phyloP scores from a whole-genome alignment of 2,329 filamentous ascomycete genomes.

The Pyrenochaeta sp. region DNA sequence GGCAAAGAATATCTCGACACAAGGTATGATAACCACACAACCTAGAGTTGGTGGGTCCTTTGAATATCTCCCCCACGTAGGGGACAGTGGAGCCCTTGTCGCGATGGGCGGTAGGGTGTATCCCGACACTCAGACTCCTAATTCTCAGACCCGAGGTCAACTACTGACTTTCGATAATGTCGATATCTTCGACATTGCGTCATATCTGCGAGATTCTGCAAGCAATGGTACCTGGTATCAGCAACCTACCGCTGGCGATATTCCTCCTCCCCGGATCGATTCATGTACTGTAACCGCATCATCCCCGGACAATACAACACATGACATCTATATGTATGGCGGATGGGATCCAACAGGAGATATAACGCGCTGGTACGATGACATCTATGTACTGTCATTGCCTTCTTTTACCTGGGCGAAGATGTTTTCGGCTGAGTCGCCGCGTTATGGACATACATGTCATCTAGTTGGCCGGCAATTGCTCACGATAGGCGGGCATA shows the following conservation, averaged over 20 bases:
- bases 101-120: slow-evolving; percentile 44
- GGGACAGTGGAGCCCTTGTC: slow-evolving; percentile 47
- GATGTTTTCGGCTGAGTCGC: slow-evolving; percentile 44
- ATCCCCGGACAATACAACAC: slow-evolving; percentile 55
- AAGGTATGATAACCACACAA: slow-evolving; percentile 28
- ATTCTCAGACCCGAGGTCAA: slow-evolving; percentile 18
- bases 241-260: slow-evolving; percentile 52
- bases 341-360: slow-evolving; percentile 50
- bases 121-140: slow-evolving; percentile 9
- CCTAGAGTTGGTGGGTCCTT: slow-evolving; percentile 47
- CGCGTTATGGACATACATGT: slow-evolving; percentile 53
- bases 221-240: slow-evolving; percentile 52
- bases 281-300: slow-evolving; percentile 53
- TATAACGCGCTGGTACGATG: slow-evolving; percentile 46
- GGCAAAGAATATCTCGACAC: slow-evolving; percentile 48
- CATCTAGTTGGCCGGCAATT: slow-evolving; percentile 52
- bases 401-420: slow-evolving; percentile 57
- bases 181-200: slow-evolving; percentile 51
- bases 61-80: slow-evolving; percentile 45
- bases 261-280: slow-evolving; percentile 53
- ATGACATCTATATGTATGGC: slow-evolving; percentile 60
- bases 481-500: slow-evolving; percentile 54
- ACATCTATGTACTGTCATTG: slow-evolving; percentile 55
- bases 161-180: slow-evolving; percentile 43
- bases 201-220: slow-evolving; percentile 36